These are phyloP conservation scores for Chrysanthemum lavandulifolium DNA, from an alignment of 129 eudicot species.

Conservation along the genomic window DNA sequence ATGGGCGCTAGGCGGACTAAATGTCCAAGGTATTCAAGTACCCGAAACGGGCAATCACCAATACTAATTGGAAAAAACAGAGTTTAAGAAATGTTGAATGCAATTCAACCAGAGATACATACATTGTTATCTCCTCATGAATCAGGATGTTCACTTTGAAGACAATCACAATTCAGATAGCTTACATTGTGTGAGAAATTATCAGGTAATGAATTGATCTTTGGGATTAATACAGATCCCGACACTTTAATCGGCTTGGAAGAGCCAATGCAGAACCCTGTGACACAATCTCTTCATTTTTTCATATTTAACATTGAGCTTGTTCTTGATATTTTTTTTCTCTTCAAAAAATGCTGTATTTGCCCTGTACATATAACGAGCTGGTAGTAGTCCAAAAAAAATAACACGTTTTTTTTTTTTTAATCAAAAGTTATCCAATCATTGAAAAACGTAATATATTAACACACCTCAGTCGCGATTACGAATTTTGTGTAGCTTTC, in stretches of 20 bases:
- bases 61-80: neutral
- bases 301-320: neutral
- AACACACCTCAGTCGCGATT: constrained; percentile 35
- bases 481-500: constrained; percentile 26
- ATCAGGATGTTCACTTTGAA: constrained; percentile 7
- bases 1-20: no score
- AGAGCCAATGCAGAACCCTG: neutral
- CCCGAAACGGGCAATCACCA: neutral
- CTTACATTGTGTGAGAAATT: constrained; percentile 3
- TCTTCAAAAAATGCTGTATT: no score
- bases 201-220: constrained; percentile 1
- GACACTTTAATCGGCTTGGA: neutral
- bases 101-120: constrained; percentile 13
- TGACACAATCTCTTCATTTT: neutral
- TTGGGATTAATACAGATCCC: neutral
- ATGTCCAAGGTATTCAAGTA: constrained; percentile 3
- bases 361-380: no score
- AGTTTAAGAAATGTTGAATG: constrained; percentile 1
- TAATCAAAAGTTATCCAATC: no score
- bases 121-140: constrained; percentile 15
- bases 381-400: no score
- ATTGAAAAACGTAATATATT: neutral
- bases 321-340: constrained; percentile 15
- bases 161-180: neutral
- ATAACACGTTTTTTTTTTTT: no score